These are phyloP conservation scores for Xylona heveae DNA, from an alignment of 495 filamentous ascomycete genomes.

Conservation along the genomic window DNA sequence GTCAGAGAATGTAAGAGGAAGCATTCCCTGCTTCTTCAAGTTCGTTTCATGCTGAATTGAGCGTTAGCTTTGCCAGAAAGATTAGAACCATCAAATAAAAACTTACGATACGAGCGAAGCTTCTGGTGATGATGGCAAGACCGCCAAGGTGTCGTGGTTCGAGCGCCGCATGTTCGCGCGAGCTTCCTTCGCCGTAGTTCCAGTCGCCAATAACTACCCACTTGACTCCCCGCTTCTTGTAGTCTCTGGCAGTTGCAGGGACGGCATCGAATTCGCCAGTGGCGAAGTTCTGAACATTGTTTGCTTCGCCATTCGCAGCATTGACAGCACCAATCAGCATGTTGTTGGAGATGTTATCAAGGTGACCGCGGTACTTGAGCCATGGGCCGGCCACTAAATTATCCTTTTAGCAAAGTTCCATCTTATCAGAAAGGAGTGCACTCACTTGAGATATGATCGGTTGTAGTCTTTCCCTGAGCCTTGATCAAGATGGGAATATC, in stretches of 20 bases:
- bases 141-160: constrained; percentile 96
- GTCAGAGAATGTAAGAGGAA: constrained; percentile 84
- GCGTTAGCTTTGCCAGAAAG: constrained; percentile 6
- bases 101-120: constrained; percentile 81
- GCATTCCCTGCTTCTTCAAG: constrained; percentile 99
- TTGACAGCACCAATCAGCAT: constrained; percentile 99
- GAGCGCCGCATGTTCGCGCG: constrained; percentile 92
- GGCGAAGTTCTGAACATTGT: constrained; percentile 88
- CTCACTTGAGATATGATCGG: constrained; percentile 87
- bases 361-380: constrained; percentile 98
- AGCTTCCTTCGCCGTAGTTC: constrained; percentile 98
- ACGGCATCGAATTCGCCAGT: constrained; percentile 71
- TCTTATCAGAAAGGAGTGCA: neutral
- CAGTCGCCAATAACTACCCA: constrained; percentile 99
- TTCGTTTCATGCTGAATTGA: constrained; percentile 72
- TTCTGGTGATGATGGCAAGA: constrained; percentile 87
- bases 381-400: constrained; percentile 83
- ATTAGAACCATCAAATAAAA: neutral
- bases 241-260: constrained; percentile 87
- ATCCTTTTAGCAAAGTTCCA: no score
- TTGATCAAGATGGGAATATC: constrained; percentile 95
- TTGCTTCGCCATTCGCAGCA: constrained; percentile 85
- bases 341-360: constrained; percentile 99
- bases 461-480: constrained; percentile 94
- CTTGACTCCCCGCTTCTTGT: constrained; percentile 86